Evolutionary conservation across 805 yeast species (phyloP).

Genomic region (Deakozyma indianensis): DNA sequence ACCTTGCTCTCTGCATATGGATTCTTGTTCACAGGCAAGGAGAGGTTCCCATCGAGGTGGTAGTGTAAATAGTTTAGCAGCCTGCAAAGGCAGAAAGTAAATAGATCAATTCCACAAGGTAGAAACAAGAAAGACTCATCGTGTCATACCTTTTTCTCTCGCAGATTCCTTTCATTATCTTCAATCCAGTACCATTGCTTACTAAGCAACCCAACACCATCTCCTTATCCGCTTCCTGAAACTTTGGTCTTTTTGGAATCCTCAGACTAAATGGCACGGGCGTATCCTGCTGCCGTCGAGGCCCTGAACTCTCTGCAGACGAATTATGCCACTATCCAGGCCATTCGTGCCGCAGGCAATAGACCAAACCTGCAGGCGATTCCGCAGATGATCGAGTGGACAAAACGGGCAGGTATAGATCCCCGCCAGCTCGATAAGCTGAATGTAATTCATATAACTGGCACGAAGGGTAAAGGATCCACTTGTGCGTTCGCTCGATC

Average conservation of each 20-base stretch:
- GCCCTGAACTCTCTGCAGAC: slow-evolving; percentile 82
- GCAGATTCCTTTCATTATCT: too few species aligned
- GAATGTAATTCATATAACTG: slow-evolving; percentile 84
- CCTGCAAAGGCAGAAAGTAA: too few species aligned
- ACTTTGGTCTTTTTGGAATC: too few species aligned
- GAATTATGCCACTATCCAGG: slow-evolving; percentile 80
- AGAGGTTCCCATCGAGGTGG: slow-evolving; percentile 21
- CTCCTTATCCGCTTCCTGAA: too few species aligned
- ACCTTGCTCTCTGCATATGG: slow-evolving; percentile 70
- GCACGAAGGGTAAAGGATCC: slow-evolving; percentile 97
- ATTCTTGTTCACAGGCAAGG: slow-evolving; percentile 54
- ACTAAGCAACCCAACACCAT: too few species aligned
- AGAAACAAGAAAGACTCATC: too few species aligned
- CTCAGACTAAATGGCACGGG: neutral
- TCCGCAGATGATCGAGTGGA: slow-evolving; percentile 78
- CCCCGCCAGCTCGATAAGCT: slow-evolving; percentile 56
- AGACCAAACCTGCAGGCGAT: slow-evolving; percentile 46
- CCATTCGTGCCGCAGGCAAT: slow-evolving; percentile 55
- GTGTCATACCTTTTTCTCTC: too few species aligned
- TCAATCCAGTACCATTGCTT: too few species aligned
- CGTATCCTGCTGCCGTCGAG: slow-evolving; percentile 56
- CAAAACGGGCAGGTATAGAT: slow-evolving; percentile 50
- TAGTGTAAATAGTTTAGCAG: too few species aligned
- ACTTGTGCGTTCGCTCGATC: slow-evolving; percentile 90
- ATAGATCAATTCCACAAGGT: too few species aligned